These are phyloP conservation scores for Pneumocystis murina DNA, from an alignment of 1,139 yeast species.

Conservation along the genomic window DNA sequence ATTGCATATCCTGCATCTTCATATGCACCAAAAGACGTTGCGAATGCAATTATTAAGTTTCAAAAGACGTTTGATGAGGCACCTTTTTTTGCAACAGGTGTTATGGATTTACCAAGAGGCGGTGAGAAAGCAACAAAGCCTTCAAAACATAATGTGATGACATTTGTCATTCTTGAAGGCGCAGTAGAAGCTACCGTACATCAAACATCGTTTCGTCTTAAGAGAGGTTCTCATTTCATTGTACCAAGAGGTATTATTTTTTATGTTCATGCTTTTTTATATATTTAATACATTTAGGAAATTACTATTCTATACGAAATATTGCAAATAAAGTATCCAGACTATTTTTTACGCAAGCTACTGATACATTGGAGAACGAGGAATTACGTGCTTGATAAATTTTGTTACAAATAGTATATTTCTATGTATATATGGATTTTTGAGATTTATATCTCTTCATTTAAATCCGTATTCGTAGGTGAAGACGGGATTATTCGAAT, in stretches of 20 bases:
- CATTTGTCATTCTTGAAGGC: slow-evolving; percentile 64
- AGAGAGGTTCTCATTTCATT: slow-evolving; percentile 64
- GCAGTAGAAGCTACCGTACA: slow-evolving; percentile 51
- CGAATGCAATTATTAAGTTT: slow-evolving; percentile 44
- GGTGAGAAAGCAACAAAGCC: slow-evolving; percentile 47
- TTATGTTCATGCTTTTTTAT: slow-evolving; percentile 33
- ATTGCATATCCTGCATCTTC: slow-evolving; percentile 63
- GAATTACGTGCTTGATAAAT: neutral
- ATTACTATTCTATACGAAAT: slow-evolving; percentile 13
- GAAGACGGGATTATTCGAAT: slow-evolving; percentile 22
- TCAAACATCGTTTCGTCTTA: slow-evolving; percentile 44
- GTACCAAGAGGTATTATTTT: slow-evolving; percentile 47
- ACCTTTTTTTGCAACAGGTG: slow-evolving; percentile 59
- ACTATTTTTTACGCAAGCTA: slow-evolving; percentile 65
- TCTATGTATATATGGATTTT: neutral
- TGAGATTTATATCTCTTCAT: neutral
- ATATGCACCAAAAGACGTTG: slow-evolving; percentile 33
- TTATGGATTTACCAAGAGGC: slow-evolving; percentile 45
- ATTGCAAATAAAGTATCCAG: slow-evolving; percentile 41
- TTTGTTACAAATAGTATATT: neutral
- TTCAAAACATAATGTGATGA: slow-evolving; percentile 53
- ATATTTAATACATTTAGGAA: slow-evolving; percentile 5
- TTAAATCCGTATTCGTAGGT: neutral
- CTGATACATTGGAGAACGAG: slow-evolving; percentile 22
- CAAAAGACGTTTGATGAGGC: slow-evolving; percentile 57